Base-by-base conservation (phyloP, 1,284 basidiomycete species). In the Boletus semigastroideus region DNA sequence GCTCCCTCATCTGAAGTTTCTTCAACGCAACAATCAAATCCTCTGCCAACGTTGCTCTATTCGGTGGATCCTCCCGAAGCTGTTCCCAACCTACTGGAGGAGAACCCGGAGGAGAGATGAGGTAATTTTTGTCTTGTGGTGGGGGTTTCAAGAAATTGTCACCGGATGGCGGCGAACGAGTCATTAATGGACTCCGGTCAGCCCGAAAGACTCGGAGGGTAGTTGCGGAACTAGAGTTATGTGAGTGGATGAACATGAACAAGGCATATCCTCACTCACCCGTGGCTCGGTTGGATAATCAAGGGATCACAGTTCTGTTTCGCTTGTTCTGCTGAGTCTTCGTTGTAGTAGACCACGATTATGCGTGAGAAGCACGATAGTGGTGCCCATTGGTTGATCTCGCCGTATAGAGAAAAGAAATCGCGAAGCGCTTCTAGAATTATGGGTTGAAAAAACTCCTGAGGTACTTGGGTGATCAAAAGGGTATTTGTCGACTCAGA, bases 11-110 rank as follows among this genome's bases (percentile, higher is more conserved):
- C 59, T 88, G 78, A 5, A 90, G 75, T 59, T 77, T 79, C 55
- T 69, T 76, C 50, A 98, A 74, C 9, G 94, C 93, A 14, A 76
- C 69, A 41, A 94, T 90, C 59, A 99, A 81, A 67, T 99, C 96
- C 22, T 92, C 86, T 0, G 96, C 96, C 31, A 98, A 80, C 5
- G 95, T 90, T 5, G 83, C 74, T 7, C 77, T 69, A 67, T 99
- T 99, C 0, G 97, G 96, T 7, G 93, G 92, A 19, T 96, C 94
- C 72, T 99, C 97, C 40, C 77, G 75, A 54, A 94, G 83, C 28
- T 84, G 93, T 66, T 97, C 94, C 96, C 96, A 99, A 1, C 96
- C 96, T 2, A 97, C 87, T 0, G 96, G 96, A 0, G 97, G 96
- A 0, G 92, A 95, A n/a, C 96, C 97, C 1, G 97, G 97, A 1